A percentile compares a stretch with the other conserved stretches of the same genome.
These are phyloP conservation scores for Paragyromitra xinjiangensis DNA, from an alignment of 495 filamentous ascomycete genomes.

Conservation along the genomic window DNA sequence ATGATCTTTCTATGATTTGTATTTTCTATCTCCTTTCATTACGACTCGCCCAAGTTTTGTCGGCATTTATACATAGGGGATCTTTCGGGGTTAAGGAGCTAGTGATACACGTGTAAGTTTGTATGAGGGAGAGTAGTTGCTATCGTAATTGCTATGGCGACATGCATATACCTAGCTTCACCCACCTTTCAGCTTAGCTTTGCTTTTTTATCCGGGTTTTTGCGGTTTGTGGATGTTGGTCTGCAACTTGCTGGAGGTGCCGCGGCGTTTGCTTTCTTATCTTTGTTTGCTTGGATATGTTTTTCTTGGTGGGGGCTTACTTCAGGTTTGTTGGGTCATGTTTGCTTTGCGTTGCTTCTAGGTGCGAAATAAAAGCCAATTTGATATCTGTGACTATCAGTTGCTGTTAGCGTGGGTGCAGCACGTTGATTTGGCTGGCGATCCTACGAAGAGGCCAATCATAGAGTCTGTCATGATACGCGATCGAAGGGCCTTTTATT, in stretches of 20 bases:
- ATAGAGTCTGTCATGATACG: neutral
- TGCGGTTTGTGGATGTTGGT: constrained; percentile 11
- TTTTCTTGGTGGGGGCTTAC: constrained; percentile 15
- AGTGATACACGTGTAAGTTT: constrained; percentile 42
- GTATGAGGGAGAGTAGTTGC: constrained; percentile 26
- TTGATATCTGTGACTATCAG: neutral
- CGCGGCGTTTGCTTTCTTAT: constrained; percentile 22
- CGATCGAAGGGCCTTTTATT: neutral
- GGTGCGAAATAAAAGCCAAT: neutral
- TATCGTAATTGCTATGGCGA: constrained; percentile 28
- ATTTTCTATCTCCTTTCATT: constrained; percentile 15
- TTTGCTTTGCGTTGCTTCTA: constrained; percentile 3
- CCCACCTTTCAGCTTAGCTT: constrained; percentile 10
- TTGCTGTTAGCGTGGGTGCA: neutral
- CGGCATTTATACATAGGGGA: constrained; percentile 31
- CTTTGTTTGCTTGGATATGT: constrained; percentile 9
- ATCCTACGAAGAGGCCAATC: neutral
- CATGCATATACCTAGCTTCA: constrained; percentile 27
- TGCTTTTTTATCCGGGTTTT: constrained; percentile 3
- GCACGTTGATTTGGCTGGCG: neutral
- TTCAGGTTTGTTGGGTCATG: constrained; percentile 17
- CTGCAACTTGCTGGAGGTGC: constrained; percentile 20
- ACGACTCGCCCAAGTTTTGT: constrained; percentile 6
- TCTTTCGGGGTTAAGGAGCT: constrained; percentile 33
- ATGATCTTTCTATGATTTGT: constrained; percentile 6